Evolutionary conservation across 148 eudicot species (phyloP).

Genomic region (Chenopodium suecicum): DNA sequence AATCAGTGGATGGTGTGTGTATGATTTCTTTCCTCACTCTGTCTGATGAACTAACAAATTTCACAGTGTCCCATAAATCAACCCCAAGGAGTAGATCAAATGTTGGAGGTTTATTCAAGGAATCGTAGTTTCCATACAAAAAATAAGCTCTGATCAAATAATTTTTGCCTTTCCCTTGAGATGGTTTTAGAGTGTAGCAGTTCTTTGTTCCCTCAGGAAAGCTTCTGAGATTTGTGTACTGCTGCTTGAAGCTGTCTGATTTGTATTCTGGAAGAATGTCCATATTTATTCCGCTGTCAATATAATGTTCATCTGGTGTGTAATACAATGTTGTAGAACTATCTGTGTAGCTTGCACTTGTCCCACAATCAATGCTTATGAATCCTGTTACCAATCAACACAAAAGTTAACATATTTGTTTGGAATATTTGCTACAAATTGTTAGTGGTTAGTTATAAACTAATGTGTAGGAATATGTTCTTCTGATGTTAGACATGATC

Average conservation of each 20-base stretch:
- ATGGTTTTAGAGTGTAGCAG: constrained; percentile 38
- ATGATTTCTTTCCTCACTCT: constrained; percentile 23
- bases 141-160: constrained; percentile 40
- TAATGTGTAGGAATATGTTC: too few species aligned
- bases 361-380: constrained; percentile 44
- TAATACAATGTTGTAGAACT: constrained; percentile 25
- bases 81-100: constrained; percentile 38
- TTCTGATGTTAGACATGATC: too few species aligned
- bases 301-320: constrained; percentile 26
- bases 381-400: constrained; percentile 15
- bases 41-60: neutral
- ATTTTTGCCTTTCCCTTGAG: constrained; percentile 21
- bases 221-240: constrained; percentile 24
- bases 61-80: constrained; percentile 35
- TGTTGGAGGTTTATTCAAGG: constrained; percentile 7
- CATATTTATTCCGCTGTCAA: constrained; percentile 20
- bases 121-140: constrained; percentile 46
- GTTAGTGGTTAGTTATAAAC: too few species aligned
- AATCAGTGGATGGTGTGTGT: constrained; percentile 24
- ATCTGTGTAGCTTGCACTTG: constrained; percentile 25
- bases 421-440: too few species aligned
- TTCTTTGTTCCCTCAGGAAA: constrained; percentile 41
- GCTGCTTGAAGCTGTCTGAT: neutral
- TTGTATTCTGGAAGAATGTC: constrained; percentile 17
- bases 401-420: neutral